Percentiles rank a stretch among this genome's conserved stretches.
Conservation (phyloP, 2,329 filamentous ascomycete species). For the Penicillium sp. region DNA sequence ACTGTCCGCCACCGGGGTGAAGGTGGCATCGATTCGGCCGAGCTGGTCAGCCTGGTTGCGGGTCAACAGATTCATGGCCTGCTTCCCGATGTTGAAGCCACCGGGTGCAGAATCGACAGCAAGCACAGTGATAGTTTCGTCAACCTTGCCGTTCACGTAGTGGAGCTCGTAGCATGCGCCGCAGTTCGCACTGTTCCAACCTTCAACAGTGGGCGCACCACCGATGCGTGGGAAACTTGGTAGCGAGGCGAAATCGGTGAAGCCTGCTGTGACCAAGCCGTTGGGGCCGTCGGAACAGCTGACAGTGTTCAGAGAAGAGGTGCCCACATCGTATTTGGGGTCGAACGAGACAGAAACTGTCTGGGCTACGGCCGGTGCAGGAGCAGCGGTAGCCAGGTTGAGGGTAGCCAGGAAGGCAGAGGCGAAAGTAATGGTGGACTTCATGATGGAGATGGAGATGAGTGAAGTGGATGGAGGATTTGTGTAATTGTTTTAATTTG, state of each 20-base stretch:
- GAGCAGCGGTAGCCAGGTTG: constrained; percentile 25
- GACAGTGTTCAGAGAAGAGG: constrained; percentile 58
- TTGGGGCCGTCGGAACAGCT: constrained; percentile 41
- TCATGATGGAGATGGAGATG: constrained; percentile 22
- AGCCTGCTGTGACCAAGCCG: constrained; percentile 36
- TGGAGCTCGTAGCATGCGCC: constrained; percentile 56
- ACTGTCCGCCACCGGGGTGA: constrained; percentile 22
- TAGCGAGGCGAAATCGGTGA: constrained; percentile 46
- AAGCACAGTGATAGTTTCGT: constrained; percentile 49
- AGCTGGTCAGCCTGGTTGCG: constrained; percentile 46
- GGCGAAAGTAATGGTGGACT: constrained; percentile 21
- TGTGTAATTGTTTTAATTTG: not conserved
- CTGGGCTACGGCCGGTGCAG: constrained; percentile 16
- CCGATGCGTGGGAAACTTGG: constrained; percentile 54
- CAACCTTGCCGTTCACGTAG: constrained; percentile 44
- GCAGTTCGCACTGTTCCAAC: constrained; percentile 53
- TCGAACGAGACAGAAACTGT: constrained; percentile 67
- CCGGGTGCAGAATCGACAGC: constrained; percentile 50
- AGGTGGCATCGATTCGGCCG: constrained; percentile 44
- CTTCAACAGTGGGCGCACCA: constrained; percentile 49
- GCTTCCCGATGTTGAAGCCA: constrained; percentile 54
- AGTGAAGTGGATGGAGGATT: not conserved
- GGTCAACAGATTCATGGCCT: constrained; percentile 54
- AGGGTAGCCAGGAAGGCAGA: constrained; percentile 25
- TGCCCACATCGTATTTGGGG: constrained; percentile 65